phyloP scores from a whole-genome alignment of 345 rosid species.

The Melaleuca quinquenervia region DNA sequence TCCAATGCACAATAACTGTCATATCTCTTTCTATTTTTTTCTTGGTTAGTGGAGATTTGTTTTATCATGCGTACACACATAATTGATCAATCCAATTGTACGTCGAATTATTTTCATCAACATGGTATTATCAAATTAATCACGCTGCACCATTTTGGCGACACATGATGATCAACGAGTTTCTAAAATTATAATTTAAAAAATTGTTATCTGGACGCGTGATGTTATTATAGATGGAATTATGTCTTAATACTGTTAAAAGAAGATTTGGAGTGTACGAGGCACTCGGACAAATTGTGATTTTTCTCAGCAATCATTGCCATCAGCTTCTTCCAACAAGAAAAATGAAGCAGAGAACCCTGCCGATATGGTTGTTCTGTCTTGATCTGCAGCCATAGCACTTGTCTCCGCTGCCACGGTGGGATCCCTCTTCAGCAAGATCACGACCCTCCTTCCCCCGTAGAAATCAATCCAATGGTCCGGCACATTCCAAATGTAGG shows the following conservation, averaged over 20 bases:
- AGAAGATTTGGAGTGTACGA: neutral
- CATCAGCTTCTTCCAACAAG: neutral
- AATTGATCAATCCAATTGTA: no score
- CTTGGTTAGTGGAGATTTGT: no score
- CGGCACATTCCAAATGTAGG: neutral
- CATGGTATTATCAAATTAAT: accelerated
- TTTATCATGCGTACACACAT: no score
- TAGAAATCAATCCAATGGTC: neutral
- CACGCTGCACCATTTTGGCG: neutral
- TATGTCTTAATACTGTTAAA: neutral
- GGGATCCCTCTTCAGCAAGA: neutral
- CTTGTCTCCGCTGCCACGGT: neutral
- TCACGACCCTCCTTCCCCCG: neutral
- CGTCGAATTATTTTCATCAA: no score
- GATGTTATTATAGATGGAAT: neutral
- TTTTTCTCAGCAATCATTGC: neutral
- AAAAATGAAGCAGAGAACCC: neutral
- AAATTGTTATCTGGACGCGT: neutral
- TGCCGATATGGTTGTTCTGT: neutral
- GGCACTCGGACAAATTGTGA: neutral
- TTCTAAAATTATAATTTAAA: neutral
- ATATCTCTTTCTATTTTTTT: no score
- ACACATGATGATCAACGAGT: neutral
- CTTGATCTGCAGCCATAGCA: neutral
- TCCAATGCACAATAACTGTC: no score